Base-by-base conservation (phyloP, 129 eudicot species). In the Deinandra increscens region DNA sequence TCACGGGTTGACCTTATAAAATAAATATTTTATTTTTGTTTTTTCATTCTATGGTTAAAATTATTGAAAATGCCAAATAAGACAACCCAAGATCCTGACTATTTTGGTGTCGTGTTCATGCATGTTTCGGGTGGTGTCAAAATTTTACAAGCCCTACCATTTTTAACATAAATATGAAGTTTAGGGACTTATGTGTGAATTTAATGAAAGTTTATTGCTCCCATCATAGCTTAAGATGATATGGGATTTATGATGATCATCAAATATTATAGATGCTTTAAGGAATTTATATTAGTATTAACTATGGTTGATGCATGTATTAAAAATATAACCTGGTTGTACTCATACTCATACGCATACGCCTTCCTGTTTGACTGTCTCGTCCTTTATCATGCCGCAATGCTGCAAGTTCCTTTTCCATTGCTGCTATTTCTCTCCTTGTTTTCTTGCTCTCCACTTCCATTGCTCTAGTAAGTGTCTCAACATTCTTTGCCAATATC, bases 321-420 rank as follows among this genome's bases (percentile, higher is more conserved):
- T 14, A n/a, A 48, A 60, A 60, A 7, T 41, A 7, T 36, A 83
- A 89, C 81, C 87, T 79, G 53, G 86, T 68, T 66, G 79, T 80
- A 75, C 84, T 79, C 12, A 66, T 45, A 29, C 79, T 68, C 67
- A 78, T 80, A 75, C 84, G 77, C 9, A 66, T 45, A 29, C 79
- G 81, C n/a, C 85, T 49, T 33, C 54, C 71, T 51, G 69, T 79
- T 41, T 55, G 90, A 61, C 36, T 76, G 19, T 80, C 91, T 37
- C 75, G 81, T 43, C 81, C 91, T 76, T 83, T 88, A 42, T 74
- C 85, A 59, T 43, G 82, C 31, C 95, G 89, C 73, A 86, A 54
- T 2, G 91, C 77, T 51, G 85, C 81, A 79, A 92, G 73, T 81
- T 92, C 98, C 80, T 89, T 92, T 69, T 88, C 98, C 96, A 86